phyloP scores from a whole-genome alignment of 75 land plant species.

The Picea glauca region DNA sequence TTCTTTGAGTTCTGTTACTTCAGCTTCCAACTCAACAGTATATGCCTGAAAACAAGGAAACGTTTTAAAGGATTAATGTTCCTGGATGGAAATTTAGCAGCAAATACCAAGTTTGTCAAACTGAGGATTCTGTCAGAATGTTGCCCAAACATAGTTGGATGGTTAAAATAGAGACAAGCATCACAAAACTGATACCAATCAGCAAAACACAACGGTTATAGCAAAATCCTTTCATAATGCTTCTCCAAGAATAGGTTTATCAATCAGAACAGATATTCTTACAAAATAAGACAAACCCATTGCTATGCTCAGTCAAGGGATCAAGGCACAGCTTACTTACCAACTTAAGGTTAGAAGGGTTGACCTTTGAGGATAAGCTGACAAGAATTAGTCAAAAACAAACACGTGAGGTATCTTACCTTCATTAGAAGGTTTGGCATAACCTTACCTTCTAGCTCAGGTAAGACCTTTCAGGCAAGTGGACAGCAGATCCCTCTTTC shows the following conservation, averaged over 20 bases:
- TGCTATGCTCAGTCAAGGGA: too few relatives aligned
- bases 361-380: too few relatives aligned
- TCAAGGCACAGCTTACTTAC: too few relatives aligned
- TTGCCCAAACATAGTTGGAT: background rate
- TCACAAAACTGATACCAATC: background rate
- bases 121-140: background rate
- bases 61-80: background rate
- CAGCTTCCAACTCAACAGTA: constrained; percentile 80
- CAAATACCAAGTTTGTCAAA: background rate
- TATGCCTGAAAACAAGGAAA: constrained; percentile 49
- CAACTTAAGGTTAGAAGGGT: too few relatives aligned
- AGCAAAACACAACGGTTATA: background rate
- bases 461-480: too few relatives aligned
- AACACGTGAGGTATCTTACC: too few relatives aligned
- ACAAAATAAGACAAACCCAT: background rate
- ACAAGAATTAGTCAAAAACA: too few relatives aligned
- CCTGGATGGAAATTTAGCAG: background rate
- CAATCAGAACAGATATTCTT: background rate
- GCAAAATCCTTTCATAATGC: background rate
- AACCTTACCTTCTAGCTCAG: too few relatives aligned
- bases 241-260: background rate
- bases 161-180: background rate
- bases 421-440: too few relatives aligned
- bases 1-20: constrained; percentile 77
- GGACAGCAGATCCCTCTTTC: too few relatives aligned